Evolutionary conservation across 2,329 filamentous ascomycete species (phyloP).

Genomic region (Aphanocladium album): DNA sequence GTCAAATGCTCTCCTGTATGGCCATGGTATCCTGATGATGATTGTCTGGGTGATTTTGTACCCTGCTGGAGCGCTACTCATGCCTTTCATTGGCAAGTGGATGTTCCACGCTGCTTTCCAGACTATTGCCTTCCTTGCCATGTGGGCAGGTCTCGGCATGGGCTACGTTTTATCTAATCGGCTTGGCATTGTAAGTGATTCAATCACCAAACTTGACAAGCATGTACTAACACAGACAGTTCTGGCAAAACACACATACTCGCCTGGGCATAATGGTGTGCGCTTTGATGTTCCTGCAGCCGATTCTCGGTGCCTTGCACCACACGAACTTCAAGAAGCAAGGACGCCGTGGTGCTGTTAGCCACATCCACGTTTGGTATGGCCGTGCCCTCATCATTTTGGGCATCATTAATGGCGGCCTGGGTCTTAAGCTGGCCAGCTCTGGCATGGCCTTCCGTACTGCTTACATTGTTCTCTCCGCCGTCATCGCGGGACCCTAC

Average conservation of each 20-base stretch:
- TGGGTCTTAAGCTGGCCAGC: constrained; percentile 50
- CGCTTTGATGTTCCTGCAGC: constrained; percentile 51
- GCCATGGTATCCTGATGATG: constrained; percentile 58
- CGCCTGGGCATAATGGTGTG: constrained; percentile 52
- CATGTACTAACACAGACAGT: constrained; percentile 32
- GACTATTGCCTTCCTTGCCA: constrained; percentile 45
- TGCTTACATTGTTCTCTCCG: constrained; percentile 53
- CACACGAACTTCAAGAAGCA: constrained; percentile 48
- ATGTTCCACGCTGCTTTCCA: constrained; percentile 55
- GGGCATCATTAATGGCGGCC: constrained; percentile 58
- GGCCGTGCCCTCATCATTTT: constrained; percentile 53
- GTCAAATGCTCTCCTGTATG: constrained; percentile 28
- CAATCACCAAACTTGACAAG: not conserved
- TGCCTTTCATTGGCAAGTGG: constrained; percentile 55
- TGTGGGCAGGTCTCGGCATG: constrained; percentile 57
- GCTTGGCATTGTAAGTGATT: constrained; percentile 36
- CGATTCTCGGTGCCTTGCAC: constrained; percentile 52
- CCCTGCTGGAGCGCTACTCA: constrained; percentile 55
- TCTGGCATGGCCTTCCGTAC: constrained; percentile 39
- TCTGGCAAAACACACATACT: constrained; percentile 49
- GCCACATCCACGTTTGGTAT: constrained; percentile 58
- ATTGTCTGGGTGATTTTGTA: constrained; percentile 55
- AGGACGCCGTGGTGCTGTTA: constrained; percentile 44
- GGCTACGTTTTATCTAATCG: constrained; percentile 45
- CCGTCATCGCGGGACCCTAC: constrained; percentile 43